phyloP scores from a whole-genome alignment of 2,329 filamentous ascomycete genomes.

The Nemania serpens region DNA sequence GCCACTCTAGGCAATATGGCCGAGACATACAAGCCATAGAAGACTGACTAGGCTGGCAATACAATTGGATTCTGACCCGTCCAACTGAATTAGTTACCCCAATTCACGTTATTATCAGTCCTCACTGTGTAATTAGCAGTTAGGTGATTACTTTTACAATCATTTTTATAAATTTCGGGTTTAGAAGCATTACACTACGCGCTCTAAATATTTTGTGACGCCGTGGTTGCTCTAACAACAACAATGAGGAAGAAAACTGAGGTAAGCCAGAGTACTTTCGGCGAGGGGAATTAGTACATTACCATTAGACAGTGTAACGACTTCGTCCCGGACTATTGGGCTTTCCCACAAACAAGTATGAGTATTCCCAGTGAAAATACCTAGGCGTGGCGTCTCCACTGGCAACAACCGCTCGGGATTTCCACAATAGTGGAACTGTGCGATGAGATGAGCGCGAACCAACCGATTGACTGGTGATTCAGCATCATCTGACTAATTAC shows the following conservation, averaged over 20 bases:
- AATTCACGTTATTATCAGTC: too few species aligned
- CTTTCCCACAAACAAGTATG: neutral
- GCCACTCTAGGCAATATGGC: constrained; percentile 27
- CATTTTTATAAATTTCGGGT: neutral
- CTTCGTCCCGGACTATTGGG: neutral
- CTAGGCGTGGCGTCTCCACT: neutral
- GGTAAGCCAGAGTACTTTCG: neutral
- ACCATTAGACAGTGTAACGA: neutral
- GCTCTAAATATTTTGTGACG: neutral
- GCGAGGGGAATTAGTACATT: neutral
- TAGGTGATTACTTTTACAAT: too few species aligned
- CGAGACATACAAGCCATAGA: constrained; percentile 31
- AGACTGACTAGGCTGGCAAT: constrained; percentile 6
- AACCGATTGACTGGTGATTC: neutral
- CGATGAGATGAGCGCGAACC: constrained; percentile 3
- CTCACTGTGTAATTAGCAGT: too few species aligned
- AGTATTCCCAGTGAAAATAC: constrained; percentile 4
- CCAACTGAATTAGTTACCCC: neutral
- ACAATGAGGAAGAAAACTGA: neutral
- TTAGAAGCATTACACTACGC: neutral
- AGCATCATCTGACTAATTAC: constrained; percentile 1
- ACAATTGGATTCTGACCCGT: neutral
- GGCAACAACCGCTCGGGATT: neutral
- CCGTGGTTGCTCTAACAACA: neutral
- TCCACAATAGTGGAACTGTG: constrained; percentile 11